Base-by-base conservation (phyloP, 2,329 filamentous ascomycete genomes). In the Penicillium freii region DNA sequence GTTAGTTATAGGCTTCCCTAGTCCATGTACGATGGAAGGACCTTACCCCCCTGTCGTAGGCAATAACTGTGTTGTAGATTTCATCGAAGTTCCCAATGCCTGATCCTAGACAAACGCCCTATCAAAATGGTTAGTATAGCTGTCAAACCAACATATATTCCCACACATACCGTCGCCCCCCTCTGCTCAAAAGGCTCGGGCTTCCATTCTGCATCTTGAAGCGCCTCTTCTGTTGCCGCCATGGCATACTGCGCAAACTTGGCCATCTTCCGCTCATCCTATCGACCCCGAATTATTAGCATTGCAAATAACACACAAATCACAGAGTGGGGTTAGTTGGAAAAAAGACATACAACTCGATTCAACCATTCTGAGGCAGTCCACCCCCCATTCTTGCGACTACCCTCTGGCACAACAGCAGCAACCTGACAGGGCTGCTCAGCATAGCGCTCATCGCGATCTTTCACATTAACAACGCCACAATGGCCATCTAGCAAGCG, bases 41-140 rank as follows among this genome's bases (percentile, higher is more conserved):
- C 85, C 39, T 76, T 76, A 93, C 91, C 57, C 85, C 85, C 74
- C 84, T 81, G 33, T 90, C 82, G 71, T 90, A 96, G 1, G 84
- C 85, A 49, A 96, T 69, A 56, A 90, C 91, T 2, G 92, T 95
- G 60, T 88, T 82, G 74, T 95, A 97, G 9, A 96, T 86, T 66
- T 96, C 92, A 40, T 96, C 89, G 39, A 99, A 82, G 68, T 94
- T 97, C 17, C 94, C 94, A 67, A 99, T 97, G 1, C 94, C 94
- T 63, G 93, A 97, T 2, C 94, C 94, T 40, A 99, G 81, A 69
- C 93, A 96, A 1, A 99, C 90, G 0, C 94, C 94, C 83, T 85
- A 58, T 43, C 13, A 7, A n/a, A 5, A 17, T 36, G 4, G 5
- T 52, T 15, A 44, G 29, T n/a, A 29, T 7, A 25, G 10, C 21